These are phyloP conservation scores for Sphaerostilbella broomeana DNA, from an alignment of 2,329 filamentous ascomycete species.

Conservation along the genomic window DNA sequence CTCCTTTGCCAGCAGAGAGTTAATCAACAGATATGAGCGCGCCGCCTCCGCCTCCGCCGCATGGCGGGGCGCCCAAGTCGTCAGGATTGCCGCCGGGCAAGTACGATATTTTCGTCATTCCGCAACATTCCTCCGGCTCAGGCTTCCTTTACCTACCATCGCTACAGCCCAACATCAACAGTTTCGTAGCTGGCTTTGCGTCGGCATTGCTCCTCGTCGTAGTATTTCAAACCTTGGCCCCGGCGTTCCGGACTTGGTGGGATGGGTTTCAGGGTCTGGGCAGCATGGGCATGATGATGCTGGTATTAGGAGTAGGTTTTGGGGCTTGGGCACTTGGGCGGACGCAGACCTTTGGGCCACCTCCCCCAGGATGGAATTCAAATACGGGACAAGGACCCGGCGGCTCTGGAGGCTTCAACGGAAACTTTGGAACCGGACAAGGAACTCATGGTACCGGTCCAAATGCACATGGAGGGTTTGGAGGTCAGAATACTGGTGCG, in stretches of 20 bases:
- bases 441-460: conserved; percentile 5
- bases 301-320: conserved; percentile 67
- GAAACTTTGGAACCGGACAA: conserved; percentile 4
- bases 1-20: background rate
- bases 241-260: conserved; percentile 69
- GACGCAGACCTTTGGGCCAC: conserved; percentile 29
- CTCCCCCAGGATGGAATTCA: conserved; percentile 3
- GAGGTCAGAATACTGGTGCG: conserved; percentile 17
- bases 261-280: conserved; percentile 63
- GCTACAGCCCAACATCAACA: conserved; percentile 76
- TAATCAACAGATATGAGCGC: conserved; percentile 9
- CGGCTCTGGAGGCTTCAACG: conserved; percentile 1
- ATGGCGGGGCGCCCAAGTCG: conserved; percentile 69
- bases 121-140: conserved; percentile 78
- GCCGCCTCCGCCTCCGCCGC: conserved; percentile 78
- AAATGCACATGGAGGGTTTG: conserved; percentile 13
- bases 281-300: conserved; percentile 63
- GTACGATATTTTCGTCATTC: conserved; percentile 96
- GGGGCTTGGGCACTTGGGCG: conserved; percentile 62
- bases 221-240: conserved; percentile 66
- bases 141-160: conserved; percentile 95
- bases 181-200: conserved; percentile 81
- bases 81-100: conserved; percentile 75
- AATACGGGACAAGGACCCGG: conserved; percentile 11
- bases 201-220: conserved; percentile 67